Base-by-base conservation (phyloP, 768 basidiomycete genomes). In the Lactarius hatsudake region DNA sequence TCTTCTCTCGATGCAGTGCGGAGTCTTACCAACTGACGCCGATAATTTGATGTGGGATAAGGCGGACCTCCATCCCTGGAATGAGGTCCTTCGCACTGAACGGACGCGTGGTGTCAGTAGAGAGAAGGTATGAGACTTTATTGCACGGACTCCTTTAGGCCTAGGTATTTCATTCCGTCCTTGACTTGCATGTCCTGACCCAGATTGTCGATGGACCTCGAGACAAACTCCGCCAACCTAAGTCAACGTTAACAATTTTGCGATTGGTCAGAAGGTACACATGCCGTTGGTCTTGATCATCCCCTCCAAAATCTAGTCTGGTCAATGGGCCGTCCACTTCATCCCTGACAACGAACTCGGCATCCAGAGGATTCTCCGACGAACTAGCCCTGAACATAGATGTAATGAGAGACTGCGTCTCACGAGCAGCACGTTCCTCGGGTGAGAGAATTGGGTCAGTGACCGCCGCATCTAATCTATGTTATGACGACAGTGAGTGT, bases 21-120 rank as follows among this genome's bases (percentile, higher is more conserved):
- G n/a, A 34, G n/a, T 23, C 77, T 40, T 66, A 84, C 88, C 90
- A 93, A 43, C 83, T 83, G 20, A 93, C 90, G 0, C 92, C 91
- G 60, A 93, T 87, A 43, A 84, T 79, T 75, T 93, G 89, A 73
- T 93, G 92, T 8, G 86, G 83, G 67, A 93, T 79, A 10, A 93
- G 79, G 4, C 85, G 81, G 13, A 92, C 84, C 73, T 87, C 86
- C 67, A 93, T 77, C 0, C 90, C 90, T 0, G 88, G 87, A 1
- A 94, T 74, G 20, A 85, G 72, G 65, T 89, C 86, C 54, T 80
- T 79, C 32, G 82, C 73, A 67, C 84, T 86, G n/a, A 17, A 7
- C 6, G 15, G 38, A 58, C 36, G 36, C 7, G 76, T n/a, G 23
- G 48, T 13, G 28, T 59, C 56, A 43, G 26, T 17, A 43, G 26